Evolutionary conservation across 2,329 filamentous ascomycete genomes (phyloP).

Genomic region (Colletotrichum tabaci): DNA sequence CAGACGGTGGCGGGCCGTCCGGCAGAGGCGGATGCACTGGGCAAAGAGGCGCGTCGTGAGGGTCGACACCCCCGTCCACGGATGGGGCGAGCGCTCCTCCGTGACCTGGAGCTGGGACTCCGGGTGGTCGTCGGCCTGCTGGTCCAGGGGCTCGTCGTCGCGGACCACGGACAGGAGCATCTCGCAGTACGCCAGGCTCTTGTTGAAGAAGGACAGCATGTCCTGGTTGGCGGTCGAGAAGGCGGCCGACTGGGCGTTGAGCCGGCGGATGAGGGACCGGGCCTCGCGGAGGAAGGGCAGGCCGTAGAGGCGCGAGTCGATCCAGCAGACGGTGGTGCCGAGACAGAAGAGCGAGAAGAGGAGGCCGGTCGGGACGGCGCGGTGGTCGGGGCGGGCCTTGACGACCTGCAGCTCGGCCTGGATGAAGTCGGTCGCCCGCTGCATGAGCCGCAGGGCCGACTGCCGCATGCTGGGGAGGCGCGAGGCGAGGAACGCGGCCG

Average conservation of each 20-base stretch:
- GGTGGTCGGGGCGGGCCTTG: slow-evolving; percentile 42
- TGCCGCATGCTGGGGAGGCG: slow-evolving; percentile 55
- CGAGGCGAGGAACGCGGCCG: slow-evolving; percentile 54
- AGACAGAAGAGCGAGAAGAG: slow-evolving; percentile 58
- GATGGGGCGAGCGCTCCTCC: slow-evolving; percentile 47
- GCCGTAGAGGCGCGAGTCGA: slow-evolving; percentile 53
- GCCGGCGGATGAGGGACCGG: slow-evolving; percentile 45
- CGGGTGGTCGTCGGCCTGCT: neutral
- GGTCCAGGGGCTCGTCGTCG: slow-evolving; percentile 47
- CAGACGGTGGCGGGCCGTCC: slow-evolving; percentile 50
- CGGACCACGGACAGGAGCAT: slow-evolving; percentile 56
- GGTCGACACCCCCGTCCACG: slow-evolving; percentile 57
- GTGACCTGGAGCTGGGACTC: slow-evolving; percentile 1
- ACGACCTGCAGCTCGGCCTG: slow-evolving; percentile 52
- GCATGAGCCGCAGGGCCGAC: slow-evolving; percentile 52
- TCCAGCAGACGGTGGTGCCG: slow-evolving; percentile 58
- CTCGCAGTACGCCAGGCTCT: slow-evolving; percentile 58
- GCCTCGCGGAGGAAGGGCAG: slow-evolving; percentile 53
- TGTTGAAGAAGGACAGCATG: slow-evolving; percentile 55
- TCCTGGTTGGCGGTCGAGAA: slow-evolving; percentile 46
- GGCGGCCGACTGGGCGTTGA: slow-evolving; percentile 44
- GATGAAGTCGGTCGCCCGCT: slow-evolving; percentile 52
- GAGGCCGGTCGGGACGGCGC: slow-evolving; percentile 51
- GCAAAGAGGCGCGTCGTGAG: slow-evolving; percentile 52
- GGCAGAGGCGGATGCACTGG: slow-evolving; percentile 54